Conservation (phyloP, 2,329 filamentous ascomycete species). For the Talaromyces verruculosus region DNA sequence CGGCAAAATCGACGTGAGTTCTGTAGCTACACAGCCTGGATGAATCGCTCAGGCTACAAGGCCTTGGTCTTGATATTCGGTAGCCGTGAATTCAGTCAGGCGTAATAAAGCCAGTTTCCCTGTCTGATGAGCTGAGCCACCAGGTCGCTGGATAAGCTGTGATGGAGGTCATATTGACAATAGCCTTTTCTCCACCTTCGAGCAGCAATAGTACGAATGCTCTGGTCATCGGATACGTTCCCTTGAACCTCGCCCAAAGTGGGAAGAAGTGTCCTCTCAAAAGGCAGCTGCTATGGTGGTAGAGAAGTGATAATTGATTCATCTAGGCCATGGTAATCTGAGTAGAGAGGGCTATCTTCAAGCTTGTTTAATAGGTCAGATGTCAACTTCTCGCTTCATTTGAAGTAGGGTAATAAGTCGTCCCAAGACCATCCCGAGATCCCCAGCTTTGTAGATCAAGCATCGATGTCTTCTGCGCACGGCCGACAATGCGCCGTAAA, state of each 20-base stretch:
- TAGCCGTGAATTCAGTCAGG: slow-evolving; percentile 47
- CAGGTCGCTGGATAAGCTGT: slow-evolving; percentile 38
- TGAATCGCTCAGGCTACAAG: slow-evolving; percentile 44
- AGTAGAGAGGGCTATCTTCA: not conserved
- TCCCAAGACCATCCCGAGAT: not conserved
- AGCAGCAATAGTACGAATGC: slow-evolving; percentile 48
- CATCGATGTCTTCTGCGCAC: not conserved
- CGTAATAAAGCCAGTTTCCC: slow-evolving; percentile 49
- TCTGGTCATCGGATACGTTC: slow-evolving; percentile 47
- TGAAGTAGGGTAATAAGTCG: not conserved
- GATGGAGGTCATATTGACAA: slow-evolving; percentile 48
- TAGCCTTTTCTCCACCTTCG: slow-evolving; percentile 34
- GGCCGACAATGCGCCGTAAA: not conserved
- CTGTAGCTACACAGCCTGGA: slow-evolving; percentile 50
- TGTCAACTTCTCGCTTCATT: not conserved
- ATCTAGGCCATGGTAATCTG: not conserved
- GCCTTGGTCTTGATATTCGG: slow-evolving; percentile 46
- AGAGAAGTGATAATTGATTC: not conserved
- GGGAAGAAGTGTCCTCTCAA: not conserved
- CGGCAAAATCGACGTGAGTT: slow-evolving; percentile 29
- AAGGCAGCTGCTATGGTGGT: not conserved
- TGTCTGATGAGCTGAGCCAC: slow-evolving; percentile 48
- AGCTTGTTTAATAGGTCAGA: not conserved
- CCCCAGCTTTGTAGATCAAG: not conserved
- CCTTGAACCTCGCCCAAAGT: slow-evolving; percentile 29